Base-by-base conservation (phyloP, 73 alveolate species). In the Paramecium biaurelia region DNA sequence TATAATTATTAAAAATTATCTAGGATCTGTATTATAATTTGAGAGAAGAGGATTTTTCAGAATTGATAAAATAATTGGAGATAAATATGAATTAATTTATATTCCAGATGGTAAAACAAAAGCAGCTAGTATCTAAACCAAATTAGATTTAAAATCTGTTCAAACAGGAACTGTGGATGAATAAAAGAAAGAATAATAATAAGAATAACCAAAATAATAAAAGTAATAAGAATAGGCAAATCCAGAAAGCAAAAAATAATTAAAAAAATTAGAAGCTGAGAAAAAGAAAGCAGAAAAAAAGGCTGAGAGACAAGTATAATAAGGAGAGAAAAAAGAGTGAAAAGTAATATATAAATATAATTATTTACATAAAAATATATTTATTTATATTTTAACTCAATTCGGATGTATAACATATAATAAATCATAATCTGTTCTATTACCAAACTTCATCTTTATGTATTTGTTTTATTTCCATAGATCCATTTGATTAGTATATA, bases 21-120 rank as follows among this genome's bases (percentile, higher is more conserved):
- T 63, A 72, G 99, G 99, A 20, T 94, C 92, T 26, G 58, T 85
- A 59, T 85, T 98, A 58, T 98, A 98, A 93, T 87, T 98, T 57
- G 99, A 98, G 95, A 95, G 99, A 92, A 95, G 99, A 95, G 99
- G 99, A 10, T 98, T 72, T 93, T 98, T 94, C 96, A 92, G 70
- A 43, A 97, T 98, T 30, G 99, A 98, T 94, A 88, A 95, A 89
- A 58, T 86, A 42, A 93, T 93, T 34, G 97, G 95, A 47, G 96
- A 94, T 10, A 93, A 92, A 59, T 79, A 76, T 57, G 74, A 95
- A 35, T 95, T 98, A 42, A 93, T 95, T 87, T 97, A 93, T 92
- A 95, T 98, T 74, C 99, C 99, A 32, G 99, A 97, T 89, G 99
- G 99, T 1, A 98, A 96, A 87, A 90, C 98, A 70, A 97, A 95